Base-by-base conservation (phyloP, 1,284 basidiomycete species). In the Cerrena zonata region DNA sequence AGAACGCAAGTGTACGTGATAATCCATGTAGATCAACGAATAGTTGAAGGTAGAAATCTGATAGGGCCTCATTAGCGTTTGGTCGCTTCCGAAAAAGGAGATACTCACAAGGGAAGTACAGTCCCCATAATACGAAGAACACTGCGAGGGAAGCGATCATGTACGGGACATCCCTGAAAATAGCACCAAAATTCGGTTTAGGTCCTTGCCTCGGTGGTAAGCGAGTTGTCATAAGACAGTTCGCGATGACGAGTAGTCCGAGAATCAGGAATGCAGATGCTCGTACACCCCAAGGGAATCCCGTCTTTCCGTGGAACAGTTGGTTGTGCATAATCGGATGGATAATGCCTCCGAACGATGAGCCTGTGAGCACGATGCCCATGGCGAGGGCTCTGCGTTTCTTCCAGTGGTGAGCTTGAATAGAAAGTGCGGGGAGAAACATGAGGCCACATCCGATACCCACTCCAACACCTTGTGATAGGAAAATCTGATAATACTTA, bases 361-460 rank as follows among this genome's bases (percentile, higher is more conserved):
- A 52, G 62, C 67, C 66, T 13, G 63, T 59, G 36, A 69, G 61
- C 10, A 52, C 53, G 15, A 55, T 42, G 30, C 55, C 55, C 23
- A 51, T 54, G 15, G 55, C 55, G 21, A 55, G 44, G 3, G 55
- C 46, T 1, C 53, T 30, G 10, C 44, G 37, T 5, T 42, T 26
- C 41, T 39, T 27, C 53, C 53, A 56, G 27, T 56, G 36, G 24
- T 51, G 49, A 12, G 50, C 45, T 40, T 47, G 40, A 18, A 46
- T 22, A 0, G 36, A 37, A 22, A 56, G n/a, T 10, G 49, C 25
- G 24, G 55, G 55, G 2, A 55, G 5, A 48, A 56, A 54, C 44
- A 60, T 75, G 26, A 77, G 49, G 0, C 69, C 70, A 39, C 77
- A 53, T 5, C 71, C 72, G 52, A 79, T 70, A 13, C 62, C 55